Percentiles rank a stretch among this genome's conserved stretches.
These are phyloP conservation scores for Hypoxylon sp. DNA, from an alignment of 2,329 filamentous ascomycete genomes.

Conservation along the genomic window DNA sequence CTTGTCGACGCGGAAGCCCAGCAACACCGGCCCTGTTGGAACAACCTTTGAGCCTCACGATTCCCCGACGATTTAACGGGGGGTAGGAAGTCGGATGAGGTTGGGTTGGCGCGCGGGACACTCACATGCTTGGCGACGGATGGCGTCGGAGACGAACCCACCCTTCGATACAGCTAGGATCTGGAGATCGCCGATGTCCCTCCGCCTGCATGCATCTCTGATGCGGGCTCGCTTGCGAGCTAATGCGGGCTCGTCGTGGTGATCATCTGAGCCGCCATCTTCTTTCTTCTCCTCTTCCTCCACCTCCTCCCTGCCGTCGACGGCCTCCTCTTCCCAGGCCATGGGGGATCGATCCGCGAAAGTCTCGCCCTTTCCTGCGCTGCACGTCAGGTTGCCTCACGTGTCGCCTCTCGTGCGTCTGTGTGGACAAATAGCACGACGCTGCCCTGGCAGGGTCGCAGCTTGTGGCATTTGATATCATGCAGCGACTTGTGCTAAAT, in stretches of 20 bases:
- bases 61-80: constrained; percentile 17
- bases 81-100: constrained; percentile 15
- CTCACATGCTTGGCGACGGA: constrained; percentile 85
- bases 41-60: constrained; percentile 32
- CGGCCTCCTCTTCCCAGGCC: constrained; percentile 41
- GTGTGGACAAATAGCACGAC: constrained; percentile 35
- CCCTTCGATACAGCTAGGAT: constrained; percentile 73
- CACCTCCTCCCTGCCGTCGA: constrained; percentile 38
- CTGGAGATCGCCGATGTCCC: constrained; percentile 70
- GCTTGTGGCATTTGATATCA: constrained; percentile 39
- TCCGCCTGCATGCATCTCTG: constrained; percentile 71
- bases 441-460: constrained; percentile 41
- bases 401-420: constrained; percentile 32
- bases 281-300: constrained; percentile 17
- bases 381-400: constrained; percentile 45
- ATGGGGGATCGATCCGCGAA: constrained; percentile 37
- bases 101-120: constrained; percentile 48
- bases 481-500: constrained; percentile 19
- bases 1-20: constrained; percentile 55
- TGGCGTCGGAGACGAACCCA: constrained; percentile 76
- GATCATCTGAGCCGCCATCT: constrained; percentile 15
- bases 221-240: constrained; percentile 63
- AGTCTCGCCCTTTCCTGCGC: constrained; percentile 26
- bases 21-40: constrained; percentile 63
- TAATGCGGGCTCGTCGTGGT: constrained; percentile 24